Evolutionary conservation across 768 basidiomycete genomes (phyloP).

Genomic region (Myochromella boudieri): DNA sequence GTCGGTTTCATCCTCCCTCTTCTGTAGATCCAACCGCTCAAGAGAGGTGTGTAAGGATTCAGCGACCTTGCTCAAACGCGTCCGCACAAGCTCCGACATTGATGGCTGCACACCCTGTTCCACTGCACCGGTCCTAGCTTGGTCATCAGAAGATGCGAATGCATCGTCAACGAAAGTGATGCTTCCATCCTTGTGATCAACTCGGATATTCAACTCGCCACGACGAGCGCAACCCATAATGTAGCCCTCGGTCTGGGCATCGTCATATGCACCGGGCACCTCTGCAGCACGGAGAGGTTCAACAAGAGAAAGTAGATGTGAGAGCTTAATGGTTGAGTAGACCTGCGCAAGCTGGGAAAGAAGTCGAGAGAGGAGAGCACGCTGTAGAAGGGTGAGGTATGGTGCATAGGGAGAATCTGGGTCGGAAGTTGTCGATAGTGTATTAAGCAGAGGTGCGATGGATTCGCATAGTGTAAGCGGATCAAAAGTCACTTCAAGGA

Average conservation of each 20-base stretch:
- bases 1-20: constrained; percentile 33
- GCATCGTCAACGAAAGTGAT: constrained; percentile 84
- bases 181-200: constrained; percentile 86
- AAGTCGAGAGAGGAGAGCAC: constrained; percentile 87
- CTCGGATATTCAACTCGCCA: constrained; percentile 81
- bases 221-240: constrained; percentile 89
- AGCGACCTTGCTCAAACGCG: constrained; percentile 77
- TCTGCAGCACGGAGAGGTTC: constrained; percentile 65
- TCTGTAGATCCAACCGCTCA: constrained; percentile 48
- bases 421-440: constrained; percentile 38
- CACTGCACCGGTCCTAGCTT: constrained; percentile 30
- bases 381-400: constrained; percentile 88
- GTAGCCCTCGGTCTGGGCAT: constrained; percentile 86
- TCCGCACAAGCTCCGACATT: constrained; percentile 69
- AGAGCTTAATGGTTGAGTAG: constrained; percentile 83
- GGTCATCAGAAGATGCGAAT: constrained; percentile 46
- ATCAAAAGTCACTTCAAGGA: constrained; percentile 92
- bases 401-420: constrained; percentile 63
- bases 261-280: constrained; percentile 56
- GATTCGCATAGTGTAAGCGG: constrained; percentile 81
- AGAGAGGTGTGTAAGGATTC: constrained; percentile 70
- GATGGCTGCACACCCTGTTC: constrained; percentile 65
- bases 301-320: constrained; percentile 75
- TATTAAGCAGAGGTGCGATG: constrained; percentile 75
- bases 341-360: constrained; percentile 91